These are phyloP conservation scores for Aspergillus pseudoglaucus DNA, from an alignment of 2,329 filamentous ascomycete species.

Conservation along the genomic window DNA sequence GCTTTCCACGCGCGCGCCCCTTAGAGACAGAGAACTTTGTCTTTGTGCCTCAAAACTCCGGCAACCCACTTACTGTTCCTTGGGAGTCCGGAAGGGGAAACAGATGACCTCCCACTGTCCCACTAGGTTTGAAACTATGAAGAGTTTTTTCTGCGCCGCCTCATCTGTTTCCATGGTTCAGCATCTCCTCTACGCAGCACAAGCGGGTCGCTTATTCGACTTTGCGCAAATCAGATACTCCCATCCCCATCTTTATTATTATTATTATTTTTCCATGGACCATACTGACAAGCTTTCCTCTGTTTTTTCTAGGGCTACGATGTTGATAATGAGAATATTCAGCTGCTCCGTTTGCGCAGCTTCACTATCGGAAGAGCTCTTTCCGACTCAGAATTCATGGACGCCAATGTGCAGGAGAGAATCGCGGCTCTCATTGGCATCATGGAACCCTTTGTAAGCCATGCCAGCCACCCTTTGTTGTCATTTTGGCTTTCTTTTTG, in stretches of 20 bases:
- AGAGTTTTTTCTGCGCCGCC: constrained; percentile 26
- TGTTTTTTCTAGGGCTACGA: constrained; percentile 58
- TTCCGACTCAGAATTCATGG: constrained; percentile 58
- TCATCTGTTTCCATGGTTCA: constrained; percentile 36
- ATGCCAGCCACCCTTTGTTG: constrained; percentile 10
- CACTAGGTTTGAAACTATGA: constrained; percentile 11
- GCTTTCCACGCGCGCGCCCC: constrained; percentile 3
- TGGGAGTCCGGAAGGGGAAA: neutral
- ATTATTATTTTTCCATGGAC: neutral
- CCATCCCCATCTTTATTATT: neutral
- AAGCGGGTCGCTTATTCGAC: constrained; percentile 9
- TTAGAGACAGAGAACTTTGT: neutral
- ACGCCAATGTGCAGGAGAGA: constrained; percentile 56
- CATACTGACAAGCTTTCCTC: constrained; percentile 15
- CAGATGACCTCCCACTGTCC: constrained; percentile 11
- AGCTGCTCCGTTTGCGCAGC: constrained; percentile 70
- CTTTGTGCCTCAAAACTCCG: constrained; percentile 4
- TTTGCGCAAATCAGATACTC: constrained; percentile 8
- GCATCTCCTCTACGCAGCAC: constrained; percentile 9
- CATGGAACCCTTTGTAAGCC: constrained; percentile 74
- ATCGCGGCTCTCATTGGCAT: constrained; percentile 59
- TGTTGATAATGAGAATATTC: constrained; percentile 69
- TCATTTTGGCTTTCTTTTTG: constrained; percentile 17
- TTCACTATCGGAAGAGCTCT: constrained; percentile 67
- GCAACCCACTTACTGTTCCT: neutral